Evolutionary conservation across 495 filamentous ascomycete species (phyloP), one percentile per base, ranked within the genome.

Genomic region (Gamarada debralockiae): DNA sequence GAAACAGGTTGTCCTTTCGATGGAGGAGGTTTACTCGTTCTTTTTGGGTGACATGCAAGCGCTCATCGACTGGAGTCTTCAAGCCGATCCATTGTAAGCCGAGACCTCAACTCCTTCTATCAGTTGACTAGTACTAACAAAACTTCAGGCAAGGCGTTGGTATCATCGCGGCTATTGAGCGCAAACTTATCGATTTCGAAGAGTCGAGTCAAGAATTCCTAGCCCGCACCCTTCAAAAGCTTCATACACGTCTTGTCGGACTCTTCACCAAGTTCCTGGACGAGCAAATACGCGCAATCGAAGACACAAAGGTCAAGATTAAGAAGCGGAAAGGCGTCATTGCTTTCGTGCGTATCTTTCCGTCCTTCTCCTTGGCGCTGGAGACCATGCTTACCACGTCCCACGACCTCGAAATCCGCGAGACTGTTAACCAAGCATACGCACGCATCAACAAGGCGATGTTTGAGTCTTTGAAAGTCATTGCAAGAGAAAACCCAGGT

Each of bases 291-390:
- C 87, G 88, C 22, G 92, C 90, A 23, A 96, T 97, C 55, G 92
- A 97, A 68, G 92, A 97, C 50, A 97, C 92, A n/a, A 97, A 96
- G 69, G 92, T 97, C 60, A 96, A 96, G 69, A 88, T 96, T 69
- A 97, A 96, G 73, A 97, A 97, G 74, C 84, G 92, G 53, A 96
- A 95, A 69, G 92, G 92, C 13, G 89, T 97, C 56, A 96, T 96
- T 60, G 83, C 81, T 8, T 97, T 97, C 67, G 90, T 97, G 71
- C 84, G 89, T 42, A 86, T 90, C 34, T 97, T 97, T 74, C 92
- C 92, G 0, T 76, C 87, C 56, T 96, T 96, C 70, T 84, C 82
- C 13, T 67, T 78, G 2, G 83, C 87, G 1, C 76, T 96, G 4
- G 90, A 96, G 67, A 91, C 82, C 65, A 90, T 92, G 84, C 78